These are phyloP conservation scores for Fusarium piperis DNA, from an alignment of 2,329 filamentous ascomycete species.

Conservation along the genomic window DNA sequence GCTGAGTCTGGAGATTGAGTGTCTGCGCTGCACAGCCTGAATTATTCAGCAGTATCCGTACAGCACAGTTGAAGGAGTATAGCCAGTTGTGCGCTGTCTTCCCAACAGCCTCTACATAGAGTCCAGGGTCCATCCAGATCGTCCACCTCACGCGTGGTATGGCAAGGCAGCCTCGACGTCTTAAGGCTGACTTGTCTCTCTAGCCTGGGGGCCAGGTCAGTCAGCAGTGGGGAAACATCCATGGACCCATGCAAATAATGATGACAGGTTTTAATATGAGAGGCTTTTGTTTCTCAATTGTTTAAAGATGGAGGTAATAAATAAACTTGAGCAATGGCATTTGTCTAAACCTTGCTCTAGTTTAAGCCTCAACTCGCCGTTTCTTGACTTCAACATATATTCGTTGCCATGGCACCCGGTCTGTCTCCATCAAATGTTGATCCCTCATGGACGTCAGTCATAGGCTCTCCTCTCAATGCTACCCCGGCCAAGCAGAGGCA, in stretches of 20 bases:
- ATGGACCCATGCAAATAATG: background rate
- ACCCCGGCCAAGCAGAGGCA: background rate
- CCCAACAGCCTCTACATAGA: background rate
- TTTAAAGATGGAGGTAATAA: background rate
- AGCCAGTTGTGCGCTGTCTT: background rate
- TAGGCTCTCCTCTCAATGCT: background rate
- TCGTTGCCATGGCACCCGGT: constrained; percentile 29
- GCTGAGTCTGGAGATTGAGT: constrained; percentile 10
- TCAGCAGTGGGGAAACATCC: background rate
- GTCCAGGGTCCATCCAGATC: constrained; percentile 25
- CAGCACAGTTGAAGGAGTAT: background rate
- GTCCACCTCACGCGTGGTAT: constrained; percentile 17
- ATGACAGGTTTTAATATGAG: background rate
- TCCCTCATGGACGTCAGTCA: background rate
- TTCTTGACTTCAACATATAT: background rate
- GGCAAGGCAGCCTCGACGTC: constrained; percentile 24
- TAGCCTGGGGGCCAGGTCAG: background rate
- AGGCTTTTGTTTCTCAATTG: background rate
- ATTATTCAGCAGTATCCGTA: background rate
- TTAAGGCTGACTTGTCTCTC: constrained; percentile 27
- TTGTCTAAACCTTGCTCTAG: background rate
- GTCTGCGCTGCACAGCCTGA: background rate
- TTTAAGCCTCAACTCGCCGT: background rate
- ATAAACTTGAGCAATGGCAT: background rate
- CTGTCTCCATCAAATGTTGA: constrained; percentile 15